Conservation (phyloP, 306 rosid genomes). For the Glycine tomentella region DNA sequence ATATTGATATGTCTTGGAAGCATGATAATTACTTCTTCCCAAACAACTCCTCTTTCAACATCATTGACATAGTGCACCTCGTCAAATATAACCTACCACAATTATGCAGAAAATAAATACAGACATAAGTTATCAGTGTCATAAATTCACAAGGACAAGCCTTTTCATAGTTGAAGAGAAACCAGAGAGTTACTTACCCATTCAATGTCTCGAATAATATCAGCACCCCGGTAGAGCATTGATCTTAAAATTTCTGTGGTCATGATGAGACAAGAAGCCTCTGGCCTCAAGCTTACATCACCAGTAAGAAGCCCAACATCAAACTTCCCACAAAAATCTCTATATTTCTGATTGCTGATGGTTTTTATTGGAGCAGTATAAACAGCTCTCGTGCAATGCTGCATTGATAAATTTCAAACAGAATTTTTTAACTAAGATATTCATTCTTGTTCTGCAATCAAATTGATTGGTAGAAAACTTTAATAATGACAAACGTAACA, state of each 20-base stretch:
- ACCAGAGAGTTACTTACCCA: slow-evolving; percentile 70
- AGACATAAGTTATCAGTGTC: slow-evolving; percentile 17
- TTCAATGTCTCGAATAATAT: slow-evolving; percentile 98
- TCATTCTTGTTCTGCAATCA: slow-evolving; percentile 32
- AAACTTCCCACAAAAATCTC: slow-evolving; percentile 94
- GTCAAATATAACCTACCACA: slow-evolving; percentile 90
- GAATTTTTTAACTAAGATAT: slow-evolving; percentile 35
- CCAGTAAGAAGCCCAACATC: slow-evolving; percentile 99
- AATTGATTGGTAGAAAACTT: slow-evolving; percentile 20
- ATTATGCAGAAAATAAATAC: slow-evolving; percentile 47
- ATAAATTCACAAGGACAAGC: slow-evolving; percentile 8
- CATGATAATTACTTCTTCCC: slow-evolving; percentile 99
- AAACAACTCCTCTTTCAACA: slow-evolving; percentile 96
- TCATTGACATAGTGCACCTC: slow-evolving; percentile 99
- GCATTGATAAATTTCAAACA: slow-evolving; percentile 50
- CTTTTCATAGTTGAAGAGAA: slow-evolving; percentile 45
- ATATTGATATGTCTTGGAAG: slow-evolving; percentile 95
- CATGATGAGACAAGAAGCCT: slow-evolving; percentile 99
- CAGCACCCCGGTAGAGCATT: slow-evolving; percentile 98
- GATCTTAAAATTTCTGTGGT: slow-evolving; percentile 97
- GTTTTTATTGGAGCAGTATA: slow-evolving; percentile 98
- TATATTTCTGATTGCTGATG: slow-evolving; percentile 97
- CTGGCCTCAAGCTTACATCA: slow-evolving; percentile 97
- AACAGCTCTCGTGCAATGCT: slow-evolving; percentile 98
- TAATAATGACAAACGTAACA: slow-evolving; percentile 41